Base-by-base conservation (phyloP, 75 land plant species). In the Picea sitchensis region DNA sequence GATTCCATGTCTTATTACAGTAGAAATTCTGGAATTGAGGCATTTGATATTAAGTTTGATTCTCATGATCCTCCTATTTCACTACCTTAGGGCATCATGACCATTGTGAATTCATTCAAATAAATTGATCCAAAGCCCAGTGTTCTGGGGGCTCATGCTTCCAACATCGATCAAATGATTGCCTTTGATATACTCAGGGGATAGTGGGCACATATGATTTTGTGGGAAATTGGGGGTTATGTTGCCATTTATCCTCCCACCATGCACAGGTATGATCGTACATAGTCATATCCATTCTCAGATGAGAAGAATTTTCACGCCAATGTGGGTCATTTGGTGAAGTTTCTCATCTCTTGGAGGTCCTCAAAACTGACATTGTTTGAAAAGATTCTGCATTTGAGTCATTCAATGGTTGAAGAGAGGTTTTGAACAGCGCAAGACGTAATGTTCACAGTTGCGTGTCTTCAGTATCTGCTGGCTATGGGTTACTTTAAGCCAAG, bases 1-100 rank as follows among this genome's bases (percentile, higher is more conserved):
- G 99, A 96, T 80, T 88, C 99, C 2, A 90, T 96, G 72, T 96
- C 94, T 80, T 96, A 94, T 80, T 88, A 91, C 84, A 94, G 97
- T 0, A 76, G 99, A 31, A 91, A 93, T 76, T 79, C 99, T 14
- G 85, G 84, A 21, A 67, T 88, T 56, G 99, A 92, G 72, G 79
- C 88, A 26, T 26, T 26, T 26, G 26, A 26, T 26, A 26, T 26
- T 26, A 26, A 26, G 26, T 26, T 26, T 26, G 99, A 96, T 75
- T 85, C 86, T 14, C 84, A 80, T 59, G 99, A 97, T 1, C 99
- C 94, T 0, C 87, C 92, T 47, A 93, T 96, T 59, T 90, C 97
- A 0, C 83, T 96, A 78, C 97, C 99, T 0, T 95, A 92, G 73
- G 99, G 99, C 3, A 84, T 84, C 14, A 92, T 96, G 92, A 93